Base-by-base conservation (phyloP, 768 basidiomycete species). In the Lactarius sanguifluus region DNA sequence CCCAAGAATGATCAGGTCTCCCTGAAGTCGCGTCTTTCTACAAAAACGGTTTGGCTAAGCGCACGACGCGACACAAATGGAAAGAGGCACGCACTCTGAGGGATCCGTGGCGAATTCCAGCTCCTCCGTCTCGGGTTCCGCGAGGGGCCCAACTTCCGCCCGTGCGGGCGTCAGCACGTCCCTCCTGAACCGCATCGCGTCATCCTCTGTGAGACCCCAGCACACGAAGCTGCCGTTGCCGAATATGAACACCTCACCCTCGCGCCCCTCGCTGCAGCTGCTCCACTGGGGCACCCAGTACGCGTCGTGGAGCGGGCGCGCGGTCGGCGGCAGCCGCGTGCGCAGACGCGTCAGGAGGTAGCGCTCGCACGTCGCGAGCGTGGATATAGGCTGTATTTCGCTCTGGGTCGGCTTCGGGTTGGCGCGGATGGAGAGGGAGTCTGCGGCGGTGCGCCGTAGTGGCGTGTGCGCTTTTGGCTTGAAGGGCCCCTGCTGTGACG, bases 71-170 rank as follows among this genome's bases (percentile, higher is more conserved):
- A 70, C 25, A n/a, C n/a, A n/a, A n/a, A n/a, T n/a, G n/a, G n/a
- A n/a, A n/a, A n/a, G n/a, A n/a, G n/a, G n/a, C n/a, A 64, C 57
- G 40, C 78, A 96, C 94, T 96, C 93, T 61, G 81, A 88, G 43
- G 92, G 91, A 76, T 97, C 95, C 32, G 90, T 87, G 15, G 95
- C 92, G 76, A 95, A 96, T 74, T 97, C 95, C 59, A 97, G 81
- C 71, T 95, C 94, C 72, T 95, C 94, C 15, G 90, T 90, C 79
- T 95, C 94, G 20, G 85, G 79, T 61, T 89, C 89, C 32, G 75
- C 80, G 62, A 95, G 79, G 3, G 84, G 80, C 4, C 81, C 84
- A 10, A 94, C 79, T 74, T 93, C 86, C 32, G 87, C 83, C 1
- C 81, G 82, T 0, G 80, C 81, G 28, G 77, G 81, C 45, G 77